phyloP scores from a whole-genome alignment of 805 yeast species.

The Candida railenensis region DNA sequence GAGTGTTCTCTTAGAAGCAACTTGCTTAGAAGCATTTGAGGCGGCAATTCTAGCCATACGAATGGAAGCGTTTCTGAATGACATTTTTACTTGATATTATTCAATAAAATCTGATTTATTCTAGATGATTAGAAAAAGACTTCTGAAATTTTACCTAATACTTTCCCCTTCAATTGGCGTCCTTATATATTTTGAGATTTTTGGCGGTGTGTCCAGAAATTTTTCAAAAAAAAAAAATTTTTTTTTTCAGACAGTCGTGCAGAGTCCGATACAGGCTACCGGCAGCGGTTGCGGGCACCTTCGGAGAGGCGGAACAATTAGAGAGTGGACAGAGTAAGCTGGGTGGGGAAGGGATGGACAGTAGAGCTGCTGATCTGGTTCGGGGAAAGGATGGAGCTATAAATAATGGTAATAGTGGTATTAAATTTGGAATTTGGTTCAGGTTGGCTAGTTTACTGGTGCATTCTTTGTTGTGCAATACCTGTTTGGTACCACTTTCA shows the following conservation, averaged over 20 bases:
- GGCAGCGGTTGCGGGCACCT: neutral
- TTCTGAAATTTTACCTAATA: neutral
- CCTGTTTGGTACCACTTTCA: neutral
- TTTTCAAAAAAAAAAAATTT: neutral
- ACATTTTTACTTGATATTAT: conserved; percentile 23
- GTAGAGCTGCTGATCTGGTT: too few relatives aligned
- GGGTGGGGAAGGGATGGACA: neutral
- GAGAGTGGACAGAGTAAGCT: neutral
- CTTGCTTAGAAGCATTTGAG: conserved; percentile 39
- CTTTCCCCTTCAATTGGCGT: neutral
- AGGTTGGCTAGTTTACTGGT: too few relatives aligned
- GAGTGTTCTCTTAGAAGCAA: conserved; percentile 66
- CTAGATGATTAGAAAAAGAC: neutral
- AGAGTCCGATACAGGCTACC: conserved; percentile 2
- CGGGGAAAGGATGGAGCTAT: neutral
- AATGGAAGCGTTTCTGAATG: conserved; percentile 43
- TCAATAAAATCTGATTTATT: neutral
- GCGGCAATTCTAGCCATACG: conserved; percentile 50
- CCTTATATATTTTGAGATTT: neutral
- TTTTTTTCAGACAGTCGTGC: conserved; percentile 1
- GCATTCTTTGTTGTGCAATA: too few relatives aligned
- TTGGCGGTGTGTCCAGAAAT: neutral
- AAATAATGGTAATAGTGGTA: too few relatives aligned
- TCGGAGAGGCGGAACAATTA: neutral
- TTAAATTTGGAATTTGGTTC: too few relatives aligned